Base-by-base conservation (phyloP, 305 asterid genomes). In the Striga hermonthica region DNA sequence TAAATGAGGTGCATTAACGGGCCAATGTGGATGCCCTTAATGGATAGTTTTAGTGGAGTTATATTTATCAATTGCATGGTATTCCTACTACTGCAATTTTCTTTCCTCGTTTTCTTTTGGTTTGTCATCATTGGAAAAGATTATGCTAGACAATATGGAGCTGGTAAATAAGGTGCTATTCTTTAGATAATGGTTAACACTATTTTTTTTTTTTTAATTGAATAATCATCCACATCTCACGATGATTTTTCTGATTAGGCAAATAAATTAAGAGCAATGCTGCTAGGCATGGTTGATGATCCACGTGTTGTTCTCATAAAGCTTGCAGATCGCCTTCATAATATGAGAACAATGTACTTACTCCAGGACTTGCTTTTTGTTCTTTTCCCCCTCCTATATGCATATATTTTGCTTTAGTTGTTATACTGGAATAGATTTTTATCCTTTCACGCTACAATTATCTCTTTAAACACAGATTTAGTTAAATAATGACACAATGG, bases 261-360 rank as follows among this genome's bases (percentile, higher is more conserved):
- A 78, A 86, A 93, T 79, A 90, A 80, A 78, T 77, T 93, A 76
- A 92, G 98, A 70, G 96, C 83, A 75, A 93, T 93, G 98, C 80
- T 93, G 73, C 81, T 93, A 79, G 97, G 97, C 78, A 93, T 93
- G 98, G 90, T 93, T 59, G 90, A 93, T 73, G 98, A 93, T 86
- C 98, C 98, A 62, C 95, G 98, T 53, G 96, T 86, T 38, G 95
- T 93, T 82, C 98, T 93, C 79, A 81, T 90, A 80, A 93, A 93
- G 91, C 98, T 93, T 74, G 97, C 97, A 43, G 98, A 93, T 65
- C 94, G 98, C 70, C 98, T 93, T 78, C 98, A 93, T 74, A 93
- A 93, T 76, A 86, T 93, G 98, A 84, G 98, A 90, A 93, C 98
- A 77, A 86, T 90, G 98, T 93, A 84, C 67, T 14, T 31, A 47